Percentiles rank a stretch among this genome's conserved stretches.
These are phyloP conservation scores for Iris macrosiphon DNA, from an alignment of 106 monocot genomes.

Conservation along the genomic window DNA sequence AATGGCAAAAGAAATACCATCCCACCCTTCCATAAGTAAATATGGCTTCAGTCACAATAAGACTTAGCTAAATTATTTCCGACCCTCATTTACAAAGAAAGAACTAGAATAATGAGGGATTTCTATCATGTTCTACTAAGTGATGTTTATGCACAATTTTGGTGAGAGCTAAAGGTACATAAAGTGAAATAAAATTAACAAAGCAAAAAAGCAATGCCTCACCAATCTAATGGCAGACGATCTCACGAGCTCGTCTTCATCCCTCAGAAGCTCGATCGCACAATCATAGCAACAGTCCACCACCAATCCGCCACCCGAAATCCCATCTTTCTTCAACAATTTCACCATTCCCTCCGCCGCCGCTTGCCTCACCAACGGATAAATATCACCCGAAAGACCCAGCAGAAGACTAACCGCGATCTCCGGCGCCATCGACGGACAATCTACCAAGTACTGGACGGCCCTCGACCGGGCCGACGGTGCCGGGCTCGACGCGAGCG, in stretches of 20 bases:
- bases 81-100: too few species aligned
- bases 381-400: conserved; percentile 40
- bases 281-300: conserved; percentile 29
- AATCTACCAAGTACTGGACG: conserved; percentile 23
- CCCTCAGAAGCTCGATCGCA: conserved; percentile 34
- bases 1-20: too few species aligned
- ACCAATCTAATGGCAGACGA: conserved; percentile 60
- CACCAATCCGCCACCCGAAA: conserved; percentile 1
- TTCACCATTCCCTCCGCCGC: conserved; percentile 40
- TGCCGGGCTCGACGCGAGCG: conserved; percentile 30
- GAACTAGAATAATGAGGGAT: too few species aligned
- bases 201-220: conserved; percentile 8
- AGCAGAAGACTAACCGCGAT: conserved; percentile 38
- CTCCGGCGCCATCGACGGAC: conserved; percentile 8
- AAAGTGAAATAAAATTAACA: neutral
- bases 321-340: conserved; percentile 21
- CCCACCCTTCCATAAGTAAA: too few species aligned
- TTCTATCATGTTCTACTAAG: too few species aligned
- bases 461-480: conserved; percentile 36
- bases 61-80: too few species aligned
- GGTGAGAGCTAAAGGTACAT: too few species aligned
- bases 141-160: too few species aligned
- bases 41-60: too few species aligned
- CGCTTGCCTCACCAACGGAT: conserved; percentile 39
- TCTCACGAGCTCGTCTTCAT: conserved; percentile 57